These are phyloP conservation scores for Nymphaea colorata DNA, from an alignment of 164 flowering plant species.

Conservation along the genomic window DNA sequence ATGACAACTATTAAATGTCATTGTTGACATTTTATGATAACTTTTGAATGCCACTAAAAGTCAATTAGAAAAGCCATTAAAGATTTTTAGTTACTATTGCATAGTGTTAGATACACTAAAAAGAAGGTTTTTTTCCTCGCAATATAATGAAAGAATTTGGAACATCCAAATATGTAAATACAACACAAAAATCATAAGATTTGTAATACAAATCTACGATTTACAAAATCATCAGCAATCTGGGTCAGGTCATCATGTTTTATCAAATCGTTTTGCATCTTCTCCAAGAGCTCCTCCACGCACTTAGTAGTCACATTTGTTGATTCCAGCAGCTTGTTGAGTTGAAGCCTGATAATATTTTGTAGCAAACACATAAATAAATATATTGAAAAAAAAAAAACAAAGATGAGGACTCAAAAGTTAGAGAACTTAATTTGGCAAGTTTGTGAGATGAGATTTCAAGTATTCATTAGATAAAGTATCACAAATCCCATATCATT, in stretches of 20 bases:
- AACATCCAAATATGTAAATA: too few species aligned
- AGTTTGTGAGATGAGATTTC: neutral
- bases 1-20: too few species aligned
- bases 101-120: too few species aligned
- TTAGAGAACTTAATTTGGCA: too few species aligned
- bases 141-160: too few species aligned
- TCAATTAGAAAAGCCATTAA: too few species aligned
- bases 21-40: too few species aligned
- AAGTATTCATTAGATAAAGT: neutral
- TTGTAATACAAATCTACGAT: too few species aligned
- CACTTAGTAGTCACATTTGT: conserved; percentile 65
- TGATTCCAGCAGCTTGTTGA: conserved; percentile 92
- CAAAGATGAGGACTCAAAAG: neutral
- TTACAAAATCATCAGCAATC: conserved; percentile 6
- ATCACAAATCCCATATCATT: neutral
- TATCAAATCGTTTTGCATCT: conserved; percentile 41
- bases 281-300: conserved; percentile 76
- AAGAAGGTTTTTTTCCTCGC: too few species aligned
- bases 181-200: too few species aligned
- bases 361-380: neutral
- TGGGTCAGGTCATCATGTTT: conserved; percentile 41
- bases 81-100: too few species aligned
- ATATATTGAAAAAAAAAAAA: neutral
- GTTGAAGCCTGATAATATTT: conserved; percentile 59
- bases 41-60: too few species aligned